Evolutionary conservation across 768 basidiomycete species (phyloP), one percentile per base, ranked within the genome.

Genomic region (Tulasnella sp.): DNA sequence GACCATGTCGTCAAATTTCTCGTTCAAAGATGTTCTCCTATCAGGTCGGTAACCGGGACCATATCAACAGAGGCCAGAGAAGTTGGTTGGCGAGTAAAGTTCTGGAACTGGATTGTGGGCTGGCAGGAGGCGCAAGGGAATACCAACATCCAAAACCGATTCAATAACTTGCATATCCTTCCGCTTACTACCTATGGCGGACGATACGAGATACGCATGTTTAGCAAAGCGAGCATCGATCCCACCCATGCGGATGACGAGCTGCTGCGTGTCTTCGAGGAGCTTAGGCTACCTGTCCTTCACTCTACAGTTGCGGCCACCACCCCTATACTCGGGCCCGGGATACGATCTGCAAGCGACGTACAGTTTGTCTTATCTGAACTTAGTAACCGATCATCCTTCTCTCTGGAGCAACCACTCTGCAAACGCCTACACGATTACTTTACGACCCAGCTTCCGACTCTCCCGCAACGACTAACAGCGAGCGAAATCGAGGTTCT

Each of bases 101-200:
- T 78, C 61, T 80, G 78, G 79, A 43, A 53, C 2, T 79, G 77
- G 78, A 53, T 75, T 45, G 65, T 60, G 3, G 59, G 38, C 0
- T 76, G 70, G 67, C 17, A 50, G 0, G 58, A 49, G 11, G 52
- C 32, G 13, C 13, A 11, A n/a, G 23, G 17, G 38, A 53, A 2
- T 17, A 23, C 32, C 10, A 15, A 23, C 8, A 13, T n/a, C 38
- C 34, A 15, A 5, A 15, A 38, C 34, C 34, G 34, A 15, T 5
- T 38, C 15, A 38, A 38, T 7, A 15, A 15, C 34, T 38, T 38
- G 34, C 34, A 5, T 15, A 38, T 38, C 34, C 5, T 38, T 15
- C 34, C 34, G 15, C 15, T 38, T 5, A 7, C 34, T 5, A 38
- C 15, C 34, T 5, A 15, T 38, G 34, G 32, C 52, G 32, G 17